These are phyloP conservation scores for Yamadazyma atmosphaerica DNA, from an alignment of 1,139 yeast species.

Conservation along the genomic window DNA sequence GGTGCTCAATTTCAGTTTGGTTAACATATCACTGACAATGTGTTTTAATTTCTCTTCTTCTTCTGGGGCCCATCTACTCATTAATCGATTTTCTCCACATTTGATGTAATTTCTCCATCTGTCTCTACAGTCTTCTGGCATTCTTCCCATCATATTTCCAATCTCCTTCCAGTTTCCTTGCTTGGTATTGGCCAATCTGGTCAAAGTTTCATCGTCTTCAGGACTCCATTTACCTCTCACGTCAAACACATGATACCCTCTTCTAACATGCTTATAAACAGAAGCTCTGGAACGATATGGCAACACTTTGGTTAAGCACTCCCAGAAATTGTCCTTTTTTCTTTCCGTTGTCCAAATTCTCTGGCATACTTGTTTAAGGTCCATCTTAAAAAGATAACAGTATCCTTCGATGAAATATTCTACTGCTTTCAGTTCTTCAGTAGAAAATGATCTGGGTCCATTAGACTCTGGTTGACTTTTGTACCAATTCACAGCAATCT, in stretches of 20 bases:
- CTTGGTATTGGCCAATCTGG: constrained; percentile 60
- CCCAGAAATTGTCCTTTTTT: constrained; percentile 89
- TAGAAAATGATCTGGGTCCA: constrained; percentile 53
- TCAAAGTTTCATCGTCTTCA: constrained; percentile 71
- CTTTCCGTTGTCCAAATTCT: constrained; percentile 88
- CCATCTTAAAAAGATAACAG: constrained; percentile 58
- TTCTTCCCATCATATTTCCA: constrained; percentile 76
- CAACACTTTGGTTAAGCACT: constrained; percentile 67
- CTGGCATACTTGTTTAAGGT: constrained; percentile 69
- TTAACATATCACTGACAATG: constrained; percentile 51
- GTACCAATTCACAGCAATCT: constrained; percentile 40
- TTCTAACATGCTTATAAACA: constrained; percentile 85
- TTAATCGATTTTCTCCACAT: constrained; percentile 74
- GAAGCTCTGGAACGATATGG: constrained; percentile 87
- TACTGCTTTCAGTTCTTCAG: constrained; percentile 66
- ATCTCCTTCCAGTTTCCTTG: constrained; percentile 86
- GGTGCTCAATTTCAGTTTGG: constrained; percentile 21
- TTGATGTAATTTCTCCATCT: constrained; percentile 94
- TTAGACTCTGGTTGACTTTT: constrained; percentile 30
- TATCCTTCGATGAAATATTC: constrained; percentile 73
- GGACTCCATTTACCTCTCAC: constrained; percentile 88
- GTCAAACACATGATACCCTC: constrained; percentile 83
- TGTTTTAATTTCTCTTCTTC: constrained; percentile 66
- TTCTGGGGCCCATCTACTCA: constrained; percentile 74
- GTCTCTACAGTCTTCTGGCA: constrained; percentile 98